These are phyloP conservation scores for Trichoderma semiorbis DNA, from an alignment of 2,329 filamentous ascomycete species.

Conservation along the genomic window DNA sequence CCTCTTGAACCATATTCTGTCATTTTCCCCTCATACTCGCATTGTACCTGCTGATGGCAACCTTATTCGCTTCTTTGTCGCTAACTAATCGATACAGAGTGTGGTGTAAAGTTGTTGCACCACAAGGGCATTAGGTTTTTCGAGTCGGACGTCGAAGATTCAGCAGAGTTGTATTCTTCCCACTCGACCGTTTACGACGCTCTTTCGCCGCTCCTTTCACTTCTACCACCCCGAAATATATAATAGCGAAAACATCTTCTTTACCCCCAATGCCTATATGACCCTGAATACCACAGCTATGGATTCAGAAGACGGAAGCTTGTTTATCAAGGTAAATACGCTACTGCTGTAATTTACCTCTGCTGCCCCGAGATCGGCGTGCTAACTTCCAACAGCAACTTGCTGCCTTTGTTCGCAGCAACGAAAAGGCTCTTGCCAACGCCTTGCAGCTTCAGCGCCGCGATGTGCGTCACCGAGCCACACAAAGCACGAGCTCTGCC, in stretches of 20 bases:
- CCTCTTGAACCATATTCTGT: neutral
- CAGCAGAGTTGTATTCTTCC: neutral
- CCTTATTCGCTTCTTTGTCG: neutral
- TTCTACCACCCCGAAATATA: neutral
- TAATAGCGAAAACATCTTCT: neutral
- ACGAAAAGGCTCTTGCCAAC: constrained; percentile 96
- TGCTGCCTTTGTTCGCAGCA: constrained; percentile 90
- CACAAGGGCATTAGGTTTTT: neutral
- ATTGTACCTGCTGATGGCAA: neutral
- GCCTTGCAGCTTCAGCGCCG: constrained; percentile 77
- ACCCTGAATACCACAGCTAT: constrained; percentile 41
- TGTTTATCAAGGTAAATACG: constrained; percentile 74
- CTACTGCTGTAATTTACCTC: neutral
- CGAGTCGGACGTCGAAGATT: neutral
- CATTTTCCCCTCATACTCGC: neutral
- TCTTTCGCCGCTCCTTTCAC: constrained; percentile 16
- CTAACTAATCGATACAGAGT: constrained; percentile 10
- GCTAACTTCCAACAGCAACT: constrained; percentile 67
- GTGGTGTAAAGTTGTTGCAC: neutral
- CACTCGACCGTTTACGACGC: neutral
- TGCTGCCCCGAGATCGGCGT: neutral
- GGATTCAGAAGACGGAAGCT: constrained; percentile 85
- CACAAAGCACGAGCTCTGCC: constrained; percentile 61
- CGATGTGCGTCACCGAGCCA: constrained; percentile 67
- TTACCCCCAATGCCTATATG: constrained; percentile 13